Evolutionary conservation across 257 asterid genomes (phyloP).

Genomic region (Rhazya stricta): DNA sequence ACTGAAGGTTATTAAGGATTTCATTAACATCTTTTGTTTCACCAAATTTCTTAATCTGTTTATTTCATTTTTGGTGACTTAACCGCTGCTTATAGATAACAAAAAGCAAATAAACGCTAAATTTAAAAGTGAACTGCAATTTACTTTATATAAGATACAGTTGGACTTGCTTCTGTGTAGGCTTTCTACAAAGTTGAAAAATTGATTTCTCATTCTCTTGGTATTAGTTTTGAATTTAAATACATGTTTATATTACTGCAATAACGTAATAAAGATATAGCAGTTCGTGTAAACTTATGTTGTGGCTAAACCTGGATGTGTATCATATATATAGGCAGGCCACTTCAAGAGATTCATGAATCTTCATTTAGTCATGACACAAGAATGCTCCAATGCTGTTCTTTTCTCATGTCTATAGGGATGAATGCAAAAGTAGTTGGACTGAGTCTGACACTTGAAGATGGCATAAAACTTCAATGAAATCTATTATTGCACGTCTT

Average conservation of each 20-base stretch:
- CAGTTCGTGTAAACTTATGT: background rate
- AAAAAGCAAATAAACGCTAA: background rate
- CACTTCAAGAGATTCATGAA: background rate
- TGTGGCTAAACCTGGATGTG: background rate
- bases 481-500: background rate
- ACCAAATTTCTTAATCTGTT: background rate
- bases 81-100: background rate
- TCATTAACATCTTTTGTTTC: background rate
- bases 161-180: background rate
- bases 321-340: background rate
- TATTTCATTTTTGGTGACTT: background rate
- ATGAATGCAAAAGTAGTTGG: background rate
- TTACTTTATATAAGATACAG: background rate
- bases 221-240: background rate
- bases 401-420: background rate
- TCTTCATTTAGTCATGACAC: background rate
- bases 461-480: background rate
- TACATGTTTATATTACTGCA: background rate
- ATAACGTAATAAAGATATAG: background rate
- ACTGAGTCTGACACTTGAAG: background rate
- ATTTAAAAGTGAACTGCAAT: background rate
- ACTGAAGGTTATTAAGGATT: background rate
- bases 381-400: background rate
- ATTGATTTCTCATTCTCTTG: background rate
- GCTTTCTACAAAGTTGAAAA: background rate